These are phyloP conservation scores for Agaricales sp. DNA, from an alignment of 1,284 basidiomycete species.

Conservation along the genomic window DNA sequence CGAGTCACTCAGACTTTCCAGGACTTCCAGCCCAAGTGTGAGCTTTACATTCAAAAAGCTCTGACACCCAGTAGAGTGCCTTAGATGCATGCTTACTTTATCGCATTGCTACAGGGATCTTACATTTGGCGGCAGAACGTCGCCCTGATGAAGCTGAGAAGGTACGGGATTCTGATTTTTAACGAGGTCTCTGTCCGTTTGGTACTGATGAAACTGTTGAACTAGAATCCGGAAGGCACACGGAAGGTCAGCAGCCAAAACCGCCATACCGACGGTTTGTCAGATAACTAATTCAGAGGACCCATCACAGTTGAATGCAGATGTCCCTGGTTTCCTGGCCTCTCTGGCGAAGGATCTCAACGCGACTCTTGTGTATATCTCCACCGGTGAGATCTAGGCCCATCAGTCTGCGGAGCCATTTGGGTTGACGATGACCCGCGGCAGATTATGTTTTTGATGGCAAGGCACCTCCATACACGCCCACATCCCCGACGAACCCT, in stretches of 20 bases:
- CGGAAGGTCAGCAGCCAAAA: slow-evolving; percentile 32
- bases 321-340: slow-evolving; percentile 54
- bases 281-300: slow-evolving; percentile 3
- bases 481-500: slow-evolving; percentile 57
- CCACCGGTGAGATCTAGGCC: slow-evolving; percentile 42
- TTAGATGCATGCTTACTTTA: neutral
- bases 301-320: slow-evolving; percentile 50
- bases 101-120: slow-evolving; percentile 41
- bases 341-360: slow-evolving; percentile 41
- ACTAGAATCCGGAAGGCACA: slow-evolving; percentile 60
- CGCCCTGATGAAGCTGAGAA: slow-evolving; percentile 77
- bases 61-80: neutral
- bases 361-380: slow-evolving; percentile 66
- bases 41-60: slow-evolving; percentile 14
- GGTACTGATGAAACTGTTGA: too few species aligned
- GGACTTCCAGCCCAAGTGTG: slow-evolving; percentile 57
- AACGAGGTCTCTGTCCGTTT: slow-evolving; percentile 5
- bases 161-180: slow-evolving; percentile 23
- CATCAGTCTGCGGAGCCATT: neutral
- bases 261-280: too few species aligned
- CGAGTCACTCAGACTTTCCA: slow-evolving; percentile 40
- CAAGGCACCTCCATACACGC: slow-evolving; percentile 67
- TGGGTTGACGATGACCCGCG: neutral
- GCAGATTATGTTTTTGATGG: slow-evolving; percentile 84
- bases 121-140: slow-evolving; percentile 81